Conservation (phyloP, 768 basidiomycete species). For the Tricholoma sp. region DNA sequence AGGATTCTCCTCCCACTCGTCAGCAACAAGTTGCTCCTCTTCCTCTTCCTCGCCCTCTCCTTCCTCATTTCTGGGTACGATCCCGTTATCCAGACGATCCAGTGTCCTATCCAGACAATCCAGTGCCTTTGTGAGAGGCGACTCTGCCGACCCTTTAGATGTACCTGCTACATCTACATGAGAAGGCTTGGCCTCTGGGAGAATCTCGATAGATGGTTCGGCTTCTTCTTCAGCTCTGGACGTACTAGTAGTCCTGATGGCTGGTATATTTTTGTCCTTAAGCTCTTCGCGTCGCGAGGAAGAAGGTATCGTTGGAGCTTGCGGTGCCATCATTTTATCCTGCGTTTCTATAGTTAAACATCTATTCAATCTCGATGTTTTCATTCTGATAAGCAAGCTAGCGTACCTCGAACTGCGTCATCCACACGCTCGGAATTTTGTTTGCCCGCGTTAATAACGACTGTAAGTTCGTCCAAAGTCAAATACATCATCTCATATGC, state of each 20-base stretch:
- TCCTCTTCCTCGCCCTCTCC: background rate
- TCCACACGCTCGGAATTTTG: background rate
- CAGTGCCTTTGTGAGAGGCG: background rate
- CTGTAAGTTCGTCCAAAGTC: conserved; percentile 24
- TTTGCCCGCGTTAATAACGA: conserved; percentile 3
- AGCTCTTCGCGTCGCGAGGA: background rate
- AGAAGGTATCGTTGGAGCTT: background rate
- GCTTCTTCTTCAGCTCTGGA: background rate
- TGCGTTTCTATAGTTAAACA: background rate
- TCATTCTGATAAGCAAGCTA: background rate
- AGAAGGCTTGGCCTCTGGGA: background rate
- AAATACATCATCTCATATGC: conserved; percentile 21
- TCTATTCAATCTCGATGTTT: background rate
- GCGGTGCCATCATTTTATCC: background rate
- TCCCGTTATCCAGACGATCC: background rate
- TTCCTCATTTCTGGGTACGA: background rate
- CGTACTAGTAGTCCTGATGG: background rate
- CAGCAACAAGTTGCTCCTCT: background rate
- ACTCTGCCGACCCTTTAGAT: background rate
- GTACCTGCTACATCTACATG: background rate
- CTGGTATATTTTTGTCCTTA: background rate
- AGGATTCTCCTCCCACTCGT: background rate
- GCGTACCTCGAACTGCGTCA: background rate
- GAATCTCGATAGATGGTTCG: background rate
- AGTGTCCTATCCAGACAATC: background rate